These are phyloP conservation scores for Chlorella sp. DNA, from an alignment of 139 green algal species.

Conservation along the genomic window DNA sequence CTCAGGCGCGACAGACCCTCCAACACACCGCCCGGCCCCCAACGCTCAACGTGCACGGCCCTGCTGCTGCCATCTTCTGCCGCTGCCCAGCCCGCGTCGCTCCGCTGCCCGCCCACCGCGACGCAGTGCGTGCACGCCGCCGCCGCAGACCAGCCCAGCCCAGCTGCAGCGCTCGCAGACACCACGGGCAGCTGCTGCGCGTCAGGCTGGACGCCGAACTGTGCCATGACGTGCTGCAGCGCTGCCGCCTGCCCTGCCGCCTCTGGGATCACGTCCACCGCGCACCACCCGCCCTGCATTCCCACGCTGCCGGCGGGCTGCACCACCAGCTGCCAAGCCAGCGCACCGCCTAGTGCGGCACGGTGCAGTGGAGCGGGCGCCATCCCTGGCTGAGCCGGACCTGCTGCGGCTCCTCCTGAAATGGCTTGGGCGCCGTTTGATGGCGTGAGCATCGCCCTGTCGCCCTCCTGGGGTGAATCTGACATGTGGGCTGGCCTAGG, in stretches of 20 bases:
- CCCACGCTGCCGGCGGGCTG: neutral
- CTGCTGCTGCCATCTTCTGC: neutral
- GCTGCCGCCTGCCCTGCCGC: neutral
- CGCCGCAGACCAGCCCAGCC: neutral
- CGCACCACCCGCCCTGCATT: neutral
- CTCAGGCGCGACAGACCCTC: neutral
- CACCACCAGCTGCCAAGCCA: constrained; percentile 4
- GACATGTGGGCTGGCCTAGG: neutral
- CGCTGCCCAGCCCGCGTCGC: neutral
- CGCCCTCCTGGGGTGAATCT: too few relatives aligned
- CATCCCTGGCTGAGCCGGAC: too few relatives aligned
- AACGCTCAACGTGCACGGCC: neutral
- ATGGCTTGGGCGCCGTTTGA: too few relatives aligned
- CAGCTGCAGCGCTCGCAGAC: neutral
- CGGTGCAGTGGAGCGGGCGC: neutral
- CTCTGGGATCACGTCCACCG: neutral
- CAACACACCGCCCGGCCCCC: neutral
- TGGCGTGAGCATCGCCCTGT: too few relatives aligned
- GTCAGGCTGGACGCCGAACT: neutral
- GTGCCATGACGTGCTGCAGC: neutral
- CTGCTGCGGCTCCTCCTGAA: too few relatives aligned
- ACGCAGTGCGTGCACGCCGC: neutral
- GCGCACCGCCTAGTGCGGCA: too few relatives aligned
- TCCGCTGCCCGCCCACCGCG: neutral
- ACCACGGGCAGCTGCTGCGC: neutral